Percentiles rank a stretch among this genome's conserved stretches.
These are phyloP conservation scores for Saposhnikovia divaricata DNA, from an alignment of 129 eudicot species.

Conservation along the genomic window DNA sequence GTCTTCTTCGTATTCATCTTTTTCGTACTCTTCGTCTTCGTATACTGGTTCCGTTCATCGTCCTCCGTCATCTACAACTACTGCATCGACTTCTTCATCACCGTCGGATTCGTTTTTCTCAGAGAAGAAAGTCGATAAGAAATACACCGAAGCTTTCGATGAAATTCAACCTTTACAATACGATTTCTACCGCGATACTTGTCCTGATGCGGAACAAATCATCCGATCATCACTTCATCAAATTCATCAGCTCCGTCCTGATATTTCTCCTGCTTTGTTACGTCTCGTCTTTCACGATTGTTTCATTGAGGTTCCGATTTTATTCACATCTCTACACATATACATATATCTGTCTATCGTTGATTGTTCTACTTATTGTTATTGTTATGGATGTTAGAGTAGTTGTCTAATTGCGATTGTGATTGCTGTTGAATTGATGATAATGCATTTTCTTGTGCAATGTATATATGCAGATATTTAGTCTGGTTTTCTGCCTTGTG, in stretches of 20 bases:
- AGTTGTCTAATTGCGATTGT: background rate
- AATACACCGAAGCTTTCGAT: background rate
- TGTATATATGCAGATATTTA: background rate
- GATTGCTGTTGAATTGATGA: background rate
- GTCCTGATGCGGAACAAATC: constrained; percentile 50
- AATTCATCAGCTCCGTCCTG: constrained; percentile 21
- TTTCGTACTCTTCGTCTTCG: background rate
- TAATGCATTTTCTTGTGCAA: background rate
- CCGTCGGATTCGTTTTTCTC: background rate
- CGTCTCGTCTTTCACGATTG: constrained; percentile 69
- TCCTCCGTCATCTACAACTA: constrained; percentile 5
- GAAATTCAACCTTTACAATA: constrained; percentile 34
- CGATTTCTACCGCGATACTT: constrained; percentile 57
- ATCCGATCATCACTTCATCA: constrained; percentile 32
- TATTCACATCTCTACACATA: background rate
- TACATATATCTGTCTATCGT: background rate
- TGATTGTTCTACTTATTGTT: background rate
- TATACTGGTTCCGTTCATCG: background rate
- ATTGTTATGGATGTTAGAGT: background rate
- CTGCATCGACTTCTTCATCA: background rate
- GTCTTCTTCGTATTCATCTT: background rate
- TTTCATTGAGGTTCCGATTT: constrained; percentile 37
- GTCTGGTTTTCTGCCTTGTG: background rate
- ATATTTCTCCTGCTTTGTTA: constrained; percentile 46
- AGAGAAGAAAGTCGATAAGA: background rate